Evolutionary conservation across 192 early-diverging fungal genomes (phyloP).

Genomic region (Coemansia biformis): DNA sequence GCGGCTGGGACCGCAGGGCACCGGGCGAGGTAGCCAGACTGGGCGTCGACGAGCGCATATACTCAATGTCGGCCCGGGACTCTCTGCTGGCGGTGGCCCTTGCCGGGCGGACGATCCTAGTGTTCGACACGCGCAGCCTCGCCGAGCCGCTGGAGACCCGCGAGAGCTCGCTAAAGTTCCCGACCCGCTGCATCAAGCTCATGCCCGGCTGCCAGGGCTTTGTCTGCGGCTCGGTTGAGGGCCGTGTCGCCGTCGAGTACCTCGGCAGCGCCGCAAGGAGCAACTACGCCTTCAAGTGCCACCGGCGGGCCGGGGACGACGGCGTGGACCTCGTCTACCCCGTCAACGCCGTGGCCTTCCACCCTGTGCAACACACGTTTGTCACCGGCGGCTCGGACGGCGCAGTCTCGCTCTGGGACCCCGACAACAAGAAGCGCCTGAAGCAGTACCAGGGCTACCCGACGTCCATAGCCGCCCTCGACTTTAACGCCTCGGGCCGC

Average conservation of each 20-base stretch:
- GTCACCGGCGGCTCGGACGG: conserved; percentile 94
- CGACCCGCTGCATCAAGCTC: conserved; percentile 75
- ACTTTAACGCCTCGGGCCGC: conserved; percentile 74
- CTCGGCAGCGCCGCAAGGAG: conserved; percentile 67
- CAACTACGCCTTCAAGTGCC: conserved; percentile 97
- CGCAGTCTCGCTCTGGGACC: conserved; percentile 88
- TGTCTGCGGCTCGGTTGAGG: conserved; percentile 88
- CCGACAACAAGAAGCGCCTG: conserved; percentile 81
- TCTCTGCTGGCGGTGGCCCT: conserved; percentile 76
- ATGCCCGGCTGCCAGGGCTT: conserved; percentile 90
- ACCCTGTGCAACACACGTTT: conserved; percentile 90
- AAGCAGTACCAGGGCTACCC: conserved; percentile 78
- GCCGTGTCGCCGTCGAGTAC: conserved; percentile 89
- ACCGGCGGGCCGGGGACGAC: conserved; percentile 67
- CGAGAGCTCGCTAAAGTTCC: conserved; percentile 82
- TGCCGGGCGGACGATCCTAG: conserved; percentile 66
- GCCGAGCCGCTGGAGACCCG: conserved; percentile 62
- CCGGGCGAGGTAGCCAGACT: conserved; percentile 32
- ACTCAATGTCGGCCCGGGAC: conserved; percentile 72
- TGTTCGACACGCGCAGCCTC: conserved; percentile 87
- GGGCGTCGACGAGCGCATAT: conserved; percentile 63
- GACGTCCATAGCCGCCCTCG: conserved; percentile 72
- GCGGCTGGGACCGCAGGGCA: conserved; percentile 48
- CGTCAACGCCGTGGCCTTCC: conserved; percentile 88
- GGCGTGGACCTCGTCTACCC: conserved; percentile 84